These are phyloP conservation scores for Tetrapisispora nanseiensis DNA, from an alignment of 805 yeast species.

Conservation along the genomic window DNA sequence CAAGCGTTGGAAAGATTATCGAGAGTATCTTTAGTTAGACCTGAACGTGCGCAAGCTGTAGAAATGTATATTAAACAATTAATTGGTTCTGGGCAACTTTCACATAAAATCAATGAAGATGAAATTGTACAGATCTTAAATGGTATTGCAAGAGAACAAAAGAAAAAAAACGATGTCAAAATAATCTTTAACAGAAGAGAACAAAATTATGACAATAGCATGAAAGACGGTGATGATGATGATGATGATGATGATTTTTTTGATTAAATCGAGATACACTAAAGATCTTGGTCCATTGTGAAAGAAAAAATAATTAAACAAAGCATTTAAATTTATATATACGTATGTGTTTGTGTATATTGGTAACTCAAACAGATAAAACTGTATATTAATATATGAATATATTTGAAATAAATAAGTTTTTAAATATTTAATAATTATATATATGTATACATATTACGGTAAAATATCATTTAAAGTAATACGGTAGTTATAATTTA, in stretches of 20 bases:
- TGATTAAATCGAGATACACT: conserved; percentile 33
- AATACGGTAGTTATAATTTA: no score
- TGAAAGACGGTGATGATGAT: conserved; percentile 28
- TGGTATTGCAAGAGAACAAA: conserved; percentile 68
- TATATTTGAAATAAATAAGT: no score
- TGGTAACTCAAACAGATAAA: no score
- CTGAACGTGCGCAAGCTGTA: conserved; percentile 83
- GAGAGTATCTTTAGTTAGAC: conserved; percentile 79
- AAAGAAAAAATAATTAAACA: no score
- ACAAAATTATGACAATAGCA: conserved; percentile 29
- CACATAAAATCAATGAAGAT: conserved; percentile 61
- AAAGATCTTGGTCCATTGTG: no score
- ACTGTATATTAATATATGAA: no score
- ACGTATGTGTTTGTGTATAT: neutral
- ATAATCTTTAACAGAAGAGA: conserved; percentile 53
- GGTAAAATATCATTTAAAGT: no score
- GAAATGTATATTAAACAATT: conserved; percentile 68
- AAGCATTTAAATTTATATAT: neutral
- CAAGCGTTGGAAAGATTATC: conserved; percentile 81
- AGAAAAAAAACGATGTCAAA: conserved; percentile 50
- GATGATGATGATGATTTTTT: conserved; percentile 37
- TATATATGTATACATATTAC: no score
- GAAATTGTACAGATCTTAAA: conserved; percentile 79
- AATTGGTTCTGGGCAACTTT: conserved; percentile 65
- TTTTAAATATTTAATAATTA: no score